phyloP scores from a whole-genome alignment of 805 yeast genomes.

The Barnettozyma populi region DNA sequence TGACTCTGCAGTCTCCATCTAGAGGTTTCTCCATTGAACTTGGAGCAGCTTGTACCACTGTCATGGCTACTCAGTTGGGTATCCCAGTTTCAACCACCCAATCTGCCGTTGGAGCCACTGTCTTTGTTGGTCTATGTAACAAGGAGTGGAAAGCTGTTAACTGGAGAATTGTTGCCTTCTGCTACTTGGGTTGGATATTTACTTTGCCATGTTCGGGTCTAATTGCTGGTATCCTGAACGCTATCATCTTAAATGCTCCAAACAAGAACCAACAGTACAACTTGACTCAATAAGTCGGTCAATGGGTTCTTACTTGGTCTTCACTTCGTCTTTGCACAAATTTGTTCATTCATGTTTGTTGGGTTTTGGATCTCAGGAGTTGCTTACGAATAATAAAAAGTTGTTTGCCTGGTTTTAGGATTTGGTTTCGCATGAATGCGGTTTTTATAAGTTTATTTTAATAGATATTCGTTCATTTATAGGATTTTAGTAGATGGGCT shows the following conservation, averaged over 20 bases:
- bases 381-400: not conserved
- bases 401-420: not conserved
- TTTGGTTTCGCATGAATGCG: not conserved
- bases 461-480: not conserved
- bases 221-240: slow-evolving; percentile 61
- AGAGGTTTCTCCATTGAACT: slow-evolving; percentile 74
- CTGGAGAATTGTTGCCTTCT: slow-evolving; percentile 74
- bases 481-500: not conserved
- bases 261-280: slow-evolving; percentile 32
- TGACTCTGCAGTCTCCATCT: slow-evolving; percentile 71
- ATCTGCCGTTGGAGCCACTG: slow-evolving; percentile 74
- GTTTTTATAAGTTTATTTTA: not conserved
- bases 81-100: slow-evolving; percentile 78
- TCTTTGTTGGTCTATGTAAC: slow-evolving; percentile 70
- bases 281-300: not conserved
- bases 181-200: slow-evolving; percentile 65
- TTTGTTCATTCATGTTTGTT: not conserved
- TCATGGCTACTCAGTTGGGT: slow-evolving; percentile 66
- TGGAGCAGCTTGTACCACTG: slow-evolving; percentile 72
- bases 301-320: not conserved
- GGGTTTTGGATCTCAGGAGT: not conserved
- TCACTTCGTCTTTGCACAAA: not conserved
- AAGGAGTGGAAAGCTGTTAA: slow-evolving; percentile 56
- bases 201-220: slow-evolving; percentile 73
- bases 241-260: slow-evolving; percentile 63